Evolutionary conservation across 805 yeast species (phyloP), one percentile per base, ranked within the genome.

Genomic region (Grigorovia humatica): DNA sequence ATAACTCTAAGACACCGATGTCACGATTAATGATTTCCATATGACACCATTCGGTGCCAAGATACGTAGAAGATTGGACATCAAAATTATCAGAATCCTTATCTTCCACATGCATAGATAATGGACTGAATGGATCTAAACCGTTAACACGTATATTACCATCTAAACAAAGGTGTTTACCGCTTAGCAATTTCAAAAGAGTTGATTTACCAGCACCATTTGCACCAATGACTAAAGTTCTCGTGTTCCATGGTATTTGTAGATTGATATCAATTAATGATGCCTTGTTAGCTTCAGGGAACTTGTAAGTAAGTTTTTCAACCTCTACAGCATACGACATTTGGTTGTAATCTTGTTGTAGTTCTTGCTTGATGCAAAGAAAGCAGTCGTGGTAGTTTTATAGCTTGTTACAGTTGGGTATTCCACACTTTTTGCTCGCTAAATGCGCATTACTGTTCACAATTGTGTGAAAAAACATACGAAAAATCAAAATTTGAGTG

Each of bases 141-240:
- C 96, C 96, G 38, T 88, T 86, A n/a, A 93, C 77, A 23, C 66
- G 59, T 32, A 93, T 79, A 13, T 72, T 67, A 0, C 96, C 97
- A 15, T 77, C 72, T 52, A 81, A 79, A 55, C 95, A 83, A 53
- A 93, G 74, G 8, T 93, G 88, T 61, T 91, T 91, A 2, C 99
- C 99, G 0, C 97, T 96, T 18, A 93, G 71, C 17, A 93, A 77
- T 64, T 82, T 80, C 56, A 93, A 73, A 44, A 93, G 66, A 0
- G 99, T 93, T 1, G 96, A 87, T 66, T 93, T 93, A 4, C 99
- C 98, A 0, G 99, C 98, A 18, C 99, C 99, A 60, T 90, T 90
- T 12, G 98, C 95, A 0, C 99, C 99, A 23, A 93, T 76, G 8
- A 93, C 67, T 40, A 93, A 71, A 11, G 90, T 80, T 54, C 96